These are phyloP conservation scores for Fusarium pseudonygamai DNA, from an alignment of 2,329 filamentous ascomycete species.

Conservation along the genomic window DNA sequence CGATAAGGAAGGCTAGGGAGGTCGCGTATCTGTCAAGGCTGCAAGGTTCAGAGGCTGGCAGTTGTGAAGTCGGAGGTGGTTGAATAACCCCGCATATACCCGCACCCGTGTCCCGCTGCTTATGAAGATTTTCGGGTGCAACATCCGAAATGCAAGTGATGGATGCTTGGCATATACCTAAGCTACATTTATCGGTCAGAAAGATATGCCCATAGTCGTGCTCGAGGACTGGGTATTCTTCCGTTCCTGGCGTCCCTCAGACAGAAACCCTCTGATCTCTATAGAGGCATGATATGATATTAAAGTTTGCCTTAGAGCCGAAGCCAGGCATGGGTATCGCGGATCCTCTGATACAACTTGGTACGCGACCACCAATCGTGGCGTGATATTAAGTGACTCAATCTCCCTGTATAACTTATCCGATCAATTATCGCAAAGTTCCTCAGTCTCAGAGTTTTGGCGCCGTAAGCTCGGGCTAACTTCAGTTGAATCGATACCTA, in stretches of 20 bases:
- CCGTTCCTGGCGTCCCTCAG: not conserved
- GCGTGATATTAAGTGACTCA: not conserved
- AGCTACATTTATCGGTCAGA: not conserved
- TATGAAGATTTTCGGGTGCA: slow-evolving; percentile 3
- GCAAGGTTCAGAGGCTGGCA: not conserved
- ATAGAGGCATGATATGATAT: not conserved
- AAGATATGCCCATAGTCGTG: too few relatives aligned
- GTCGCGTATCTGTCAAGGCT: too few relatives aligned
- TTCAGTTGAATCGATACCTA: not conserved
- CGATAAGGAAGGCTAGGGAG: not conserved
- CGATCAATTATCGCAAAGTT: not conserved
- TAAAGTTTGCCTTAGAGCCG: not conserved
- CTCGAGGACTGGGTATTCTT: too few relatives aligned
- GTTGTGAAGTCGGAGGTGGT: too few relatives aligned
- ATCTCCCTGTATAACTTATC: not conserved
- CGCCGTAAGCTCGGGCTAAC: slow-evolving; percentile 1
- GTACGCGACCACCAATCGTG: not conserved
- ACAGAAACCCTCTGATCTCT: too few relatives aligned
- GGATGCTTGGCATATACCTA: not conserved
- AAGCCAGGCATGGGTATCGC: not conserved
- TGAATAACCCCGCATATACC: slow-evolving; percentile 1
- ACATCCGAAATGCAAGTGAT: not conserved
- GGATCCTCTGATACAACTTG: not conserved
- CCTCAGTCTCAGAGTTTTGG: too few relatives aligned
- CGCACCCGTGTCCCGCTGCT: not conserved